Conservation (phyloP, 2,329 filamentous ascomycete species). For the Furcasterigmium sp. region DNA sequence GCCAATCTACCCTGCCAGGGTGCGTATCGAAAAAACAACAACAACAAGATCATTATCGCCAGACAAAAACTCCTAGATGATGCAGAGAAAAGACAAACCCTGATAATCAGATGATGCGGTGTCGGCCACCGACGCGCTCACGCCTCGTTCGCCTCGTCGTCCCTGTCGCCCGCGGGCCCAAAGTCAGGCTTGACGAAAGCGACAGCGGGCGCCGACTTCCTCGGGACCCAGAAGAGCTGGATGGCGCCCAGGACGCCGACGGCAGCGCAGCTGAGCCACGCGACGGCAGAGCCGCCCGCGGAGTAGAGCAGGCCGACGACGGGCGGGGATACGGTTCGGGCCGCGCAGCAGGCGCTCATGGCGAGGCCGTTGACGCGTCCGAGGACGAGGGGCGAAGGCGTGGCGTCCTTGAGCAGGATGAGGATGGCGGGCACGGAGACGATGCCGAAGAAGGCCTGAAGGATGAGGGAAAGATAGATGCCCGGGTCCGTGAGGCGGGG, state of each 20-base stretch:
- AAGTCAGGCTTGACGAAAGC: constrained; percentile 9
- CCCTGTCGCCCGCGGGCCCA: not conserved
- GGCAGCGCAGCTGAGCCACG: constrained; percentile 31
- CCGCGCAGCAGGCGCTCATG: constrained; percentile 66
- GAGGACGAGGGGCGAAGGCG: constrained; percentile 54
- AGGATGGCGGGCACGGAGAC: constrained; percentile 63
- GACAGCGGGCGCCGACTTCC: constrained; percentile 14
- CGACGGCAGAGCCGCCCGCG: constrained; percentile 41
- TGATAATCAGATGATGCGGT: too few species aligned
- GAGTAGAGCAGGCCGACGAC: constrained; percentile 64
- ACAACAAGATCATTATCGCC: too few species aligned
- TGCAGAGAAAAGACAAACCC: too few species aligned
- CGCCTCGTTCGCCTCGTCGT: not conserved
- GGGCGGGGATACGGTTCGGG: constrained; percentile 64
- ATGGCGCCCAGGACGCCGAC: constrained; percentile 7
- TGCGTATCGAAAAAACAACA: too few species aligned
- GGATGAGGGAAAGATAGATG: constrained; percentile 59
- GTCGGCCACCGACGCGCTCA: too few species aligned
- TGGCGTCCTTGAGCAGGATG: constrained; percentile 69
- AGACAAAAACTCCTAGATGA: too few species aligned
- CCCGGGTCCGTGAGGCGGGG: constrained; percentile 52
- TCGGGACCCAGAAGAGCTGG: constrained; percentile 11
- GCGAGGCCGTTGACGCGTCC: constrained; percentile 70
- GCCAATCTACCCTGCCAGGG: too few species aligned
- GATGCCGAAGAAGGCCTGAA: constrained; percentile 65